Base-by-base conservation (phyloP, 108 stramenopile species). In the Discostella stelligeroides region DNA sequence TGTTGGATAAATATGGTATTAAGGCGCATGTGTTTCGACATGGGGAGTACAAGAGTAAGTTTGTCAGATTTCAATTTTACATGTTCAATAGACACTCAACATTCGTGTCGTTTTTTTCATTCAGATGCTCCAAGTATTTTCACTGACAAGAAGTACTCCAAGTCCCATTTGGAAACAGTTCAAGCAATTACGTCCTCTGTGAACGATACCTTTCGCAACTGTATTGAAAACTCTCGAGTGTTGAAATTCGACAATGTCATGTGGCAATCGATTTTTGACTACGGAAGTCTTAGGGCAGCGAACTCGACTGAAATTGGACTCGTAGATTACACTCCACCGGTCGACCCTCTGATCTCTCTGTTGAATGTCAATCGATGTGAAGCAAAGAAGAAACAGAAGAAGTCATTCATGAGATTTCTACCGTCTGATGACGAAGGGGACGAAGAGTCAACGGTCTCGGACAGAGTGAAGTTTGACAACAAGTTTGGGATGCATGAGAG, bases 21-120 rank as follows among this genome's bases (percentile, higher is more conserved):
- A 76, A 62, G 18, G 86, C 73, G 2, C 86, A 92, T 66, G 89
- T 92, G 41, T 90, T 86, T 54, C 90, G 90, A 56, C 92, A 90
- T 49, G 92, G 92, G 27, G 59, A 73, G 17, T 92, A 86, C 75
- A 90, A 92, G 78, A 92, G 76, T 72, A 63, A 72, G 76, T 72
- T n/a, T 18, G 6, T 23, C 6, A 11, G 55, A 5, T 49, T 14
- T 66, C 15, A n/a, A n/a, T n/a, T 25, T 65, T 49, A 23, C 38
- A 29, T 59, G 20, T 20, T 15, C 24, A 28, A 27, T 28, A 14
- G n/a, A n/a, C n/a, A n/a, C n/a, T n/a, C n/a, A n/a, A n/a, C n/a
- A n/a, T n/a, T n/a, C n/a, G n/a, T n/a, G n/a, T n/a, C n/a, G n/a
- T n/a, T 23, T 56, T 9, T 18, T 66, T n/a, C 10, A 14, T 11